A percentile compares a stretch with the other conserved stretches of the same genome.
Evolutionary conservation across 2,329 filamentous ascomycete genomes (phyloP).

Genomic region (Colletotrichum lindemuthianum): DNA sequence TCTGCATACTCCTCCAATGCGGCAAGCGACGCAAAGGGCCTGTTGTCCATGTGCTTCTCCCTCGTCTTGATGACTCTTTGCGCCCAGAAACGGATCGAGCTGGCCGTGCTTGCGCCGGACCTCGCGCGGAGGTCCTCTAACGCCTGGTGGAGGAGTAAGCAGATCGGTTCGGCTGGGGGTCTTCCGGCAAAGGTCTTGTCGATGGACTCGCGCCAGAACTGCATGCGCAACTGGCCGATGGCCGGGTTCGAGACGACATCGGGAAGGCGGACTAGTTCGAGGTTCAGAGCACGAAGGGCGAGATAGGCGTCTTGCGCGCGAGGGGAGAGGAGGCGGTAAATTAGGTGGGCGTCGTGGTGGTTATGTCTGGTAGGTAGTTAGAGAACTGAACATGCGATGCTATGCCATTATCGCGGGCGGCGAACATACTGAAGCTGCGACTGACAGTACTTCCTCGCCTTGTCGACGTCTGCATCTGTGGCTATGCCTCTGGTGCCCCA

Average conservation of each 20-base stretch:
- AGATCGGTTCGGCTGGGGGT: conserved; percentile 91
- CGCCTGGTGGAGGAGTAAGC: conserved; percentile 81
- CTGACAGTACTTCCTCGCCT: conserved; percentile 64
- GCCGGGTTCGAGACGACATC: conserved; percentile 90
- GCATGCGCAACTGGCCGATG: conserved; percentile 87
- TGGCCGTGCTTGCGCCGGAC: conserved; percentile 48
- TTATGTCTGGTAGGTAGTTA: conserved; percentile 69
- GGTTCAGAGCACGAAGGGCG: conserved; percentile 89
- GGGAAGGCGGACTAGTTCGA: conserved; percentile 89
- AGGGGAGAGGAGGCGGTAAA: conserved; percentile 84
- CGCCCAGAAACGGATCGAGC: conserved; percentile 76
- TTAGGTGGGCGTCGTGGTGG: conserved; percentile 87
- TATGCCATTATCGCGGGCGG: neutral
- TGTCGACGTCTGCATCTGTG: conserved; percentile 61
- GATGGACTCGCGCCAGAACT: conserved; percentile 93
- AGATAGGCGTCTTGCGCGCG: conserved; percentile 84
- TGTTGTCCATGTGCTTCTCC: conserved; percentile 84
- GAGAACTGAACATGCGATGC: neutral
- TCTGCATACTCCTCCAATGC: conserved; percentile 90
- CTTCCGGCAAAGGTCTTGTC: conserved; percentile 78
- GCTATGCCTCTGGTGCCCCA: conserved; percentile 46
- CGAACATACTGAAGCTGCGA: conserved; percentile 60
- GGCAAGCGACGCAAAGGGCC: conserved; percentile 78
- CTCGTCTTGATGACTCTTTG: conserved; percentile 82
- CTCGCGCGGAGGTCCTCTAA: conserved; percentile 68